phyloP scores from a whole-genome alignment of 495 filamentous ascomycete genomes.

The Tirmania nivea region DNA sequence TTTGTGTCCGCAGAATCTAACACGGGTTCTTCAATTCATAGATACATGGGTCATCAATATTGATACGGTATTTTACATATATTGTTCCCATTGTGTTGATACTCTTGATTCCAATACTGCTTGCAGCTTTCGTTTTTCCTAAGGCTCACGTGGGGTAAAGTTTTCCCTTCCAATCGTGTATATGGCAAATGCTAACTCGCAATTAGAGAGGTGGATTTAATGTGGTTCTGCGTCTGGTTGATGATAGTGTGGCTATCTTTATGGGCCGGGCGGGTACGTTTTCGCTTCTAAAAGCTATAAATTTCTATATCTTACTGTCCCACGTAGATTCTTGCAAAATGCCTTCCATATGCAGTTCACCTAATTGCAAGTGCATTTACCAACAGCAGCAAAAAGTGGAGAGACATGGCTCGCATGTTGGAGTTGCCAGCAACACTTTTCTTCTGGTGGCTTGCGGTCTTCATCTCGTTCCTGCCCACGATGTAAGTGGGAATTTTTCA shows the following conservation, averaged over 20 bases:
- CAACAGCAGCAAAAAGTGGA: conserved; percentile 75
- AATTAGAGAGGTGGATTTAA: conserved; percentile 22
- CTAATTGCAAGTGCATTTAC: conserved; percentile 56
- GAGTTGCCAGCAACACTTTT: conserved; percentile 75
- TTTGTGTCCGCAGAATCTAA: conserved; percentile 30
- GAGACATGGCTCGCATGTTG: conserved; percentile 64
- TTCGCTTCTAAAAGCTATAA: neutral
- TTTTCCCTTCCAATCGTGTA: too few relatives aligned
- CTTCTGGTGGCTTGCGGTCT: conserved; percentile 75
- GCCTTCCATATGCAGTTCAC: conserved; percentile 44
- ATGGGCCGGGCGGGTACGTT: conserved; percentile 51
- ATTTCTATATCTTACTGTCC: neutral
- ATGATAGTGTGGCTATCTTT: conserved; percentile 82
- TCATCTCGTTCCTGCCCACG: conserved; percentile 37
- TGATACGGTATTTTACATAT: conserved; percentile 73
- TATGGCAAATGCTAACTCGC: neutral
- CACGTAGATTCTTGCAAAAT: conserved; percentile 44
- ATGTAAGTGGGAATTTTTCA: conserved; percentile 20
- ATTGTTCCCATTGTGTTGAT: conserved; percentile 54
- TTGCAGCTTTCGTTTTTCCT: conserved; percentile 46
- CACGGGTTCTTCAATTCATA: conserved; percentile 13
- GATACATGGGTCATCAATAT: conserved; percentile 50
- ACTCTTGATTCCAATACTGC: conserved; percentile 57
- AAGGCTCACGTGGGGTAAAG: conserved; percentile 55
- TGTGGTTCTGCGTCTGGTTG: conserved; percentile 92